Percentiles rank a stretch among this genome's conserved stretches.
Conservation (phyloP, 73 alveolate genomes). For the Effrenium voratum region DNA sequence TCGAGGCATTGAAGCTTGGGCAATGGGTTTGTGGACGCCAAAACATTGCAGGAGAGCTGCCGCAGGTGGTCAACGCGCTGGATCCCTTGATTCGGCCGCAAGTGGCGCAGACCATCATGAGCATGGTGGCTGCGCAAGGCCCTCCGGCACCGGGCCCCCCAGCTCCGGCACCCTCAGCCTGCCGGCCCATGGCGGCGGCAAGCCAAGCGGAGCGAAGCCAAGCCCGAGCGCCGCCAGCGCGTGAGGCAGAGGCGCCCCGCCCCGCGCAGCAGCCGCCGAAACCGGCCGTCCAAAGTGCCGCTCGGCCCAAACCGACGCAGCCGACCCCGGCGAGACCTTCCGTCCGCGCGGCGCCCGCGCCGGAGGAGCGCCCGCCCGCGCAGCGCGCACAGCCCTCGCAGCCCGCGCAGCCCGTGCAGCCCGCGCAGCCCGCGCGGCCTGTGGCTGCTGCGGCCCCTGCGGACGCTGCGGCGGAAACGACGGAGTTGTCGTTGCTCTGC, state of each 20-base stretch:
- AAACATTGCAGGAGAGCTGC: constrained; percentile 24
- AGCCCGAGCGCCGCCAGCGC: neutral
- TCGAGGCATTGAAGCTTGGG: neutral
- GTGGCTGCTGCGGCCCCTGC: neutral
- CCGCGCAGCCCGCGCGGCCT: neutral
- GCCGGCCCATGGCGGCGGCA: neutral
- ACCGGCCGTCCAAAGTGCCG: neutral
- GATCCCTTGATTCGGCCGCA: constrained; percentile 79
- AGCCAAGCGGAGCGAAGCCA: neutral
- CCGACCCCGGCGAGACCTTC: neutral
- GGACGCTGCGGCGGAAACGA: neutral
- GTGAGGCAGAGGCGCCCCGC: neutral
- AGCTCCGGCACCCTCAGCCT: neutral
- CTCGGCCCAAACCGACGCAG: neutral
- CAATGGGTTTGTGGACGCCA: neutral
- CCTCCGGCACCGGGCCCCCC: neutral
- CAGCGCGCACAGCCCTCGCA: neutral
- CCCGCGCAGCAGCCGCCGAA: neutral
- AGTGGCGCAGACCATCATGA: constrained; percentile 69
- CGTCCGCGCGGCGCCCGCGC: neutral
- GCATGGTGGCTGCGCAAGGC: neutral
- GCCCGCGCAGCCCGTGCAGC: neutral
- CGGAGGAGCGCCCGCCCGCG: neutral
- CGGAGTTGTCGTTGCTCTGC: neutral
- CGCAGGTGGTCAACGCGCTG: constrained; percentile 69